Conservation (phyloP, 495 filamentous ascomycete species). For the Xylaria acuta region DNA sequence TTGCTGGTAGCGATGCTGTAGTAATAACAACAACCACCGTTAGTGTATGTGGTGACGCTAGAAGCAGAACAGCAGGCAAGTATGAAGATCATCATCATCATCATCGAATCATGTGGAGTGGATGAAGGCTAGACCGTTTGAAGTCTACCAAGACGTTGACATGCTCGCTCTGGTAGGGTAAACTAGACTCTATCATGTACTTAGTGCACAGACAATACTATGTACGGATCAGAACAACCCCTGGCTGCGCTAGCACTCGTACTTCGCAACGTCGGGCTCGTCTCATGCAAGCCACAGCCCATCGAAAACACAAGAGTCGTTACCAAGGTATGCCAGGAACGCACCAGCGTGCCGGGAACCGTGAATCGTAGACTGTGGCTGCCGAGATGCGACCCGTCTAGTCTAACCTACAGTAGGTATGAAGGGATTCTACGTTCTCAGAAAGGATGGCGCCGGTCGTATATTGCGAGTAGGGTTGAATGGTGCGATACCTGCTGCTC, state of each 20-base stretch:
- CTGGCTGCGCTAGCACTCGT: conserved; percentile 8
- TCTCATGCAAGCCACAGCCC: conserved; percentile 20
- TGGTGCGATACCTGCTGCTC: background rate
- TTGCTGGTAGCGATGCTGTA: background rate
- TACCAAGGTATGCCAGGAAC: conserved; percentile 20
- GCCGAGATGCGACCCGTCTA: background rate
- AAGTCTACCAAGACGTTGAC: background rate
- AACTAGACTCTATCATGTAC: background rate
- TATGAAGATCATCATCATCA: conserved; percentile 13
- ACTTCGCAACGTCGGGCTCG: conserved; percentile 12
- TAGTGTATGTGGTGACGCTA: conserved; percentile 2
- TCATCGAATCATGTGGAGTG: conserved; percentile 6
- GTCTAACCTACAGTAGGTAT: background rate
- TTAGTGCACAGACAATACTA: background rate
- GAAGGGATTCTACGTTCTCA: background rate
- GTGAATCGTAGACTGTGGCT: background rate
- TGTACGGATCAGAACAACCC: background rate
- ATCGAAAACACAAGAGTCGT: conserved; percentile 15
- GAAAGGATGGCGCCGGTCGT: background rate
- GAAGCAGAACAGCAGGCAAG: background rate
- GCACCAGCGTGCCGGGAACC: conserved; percentile 21
- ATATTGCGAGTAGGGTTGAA: background rate
- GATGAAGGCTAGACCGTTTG: conserved; percentile 12
- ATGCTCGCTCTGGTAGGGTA: background rate
- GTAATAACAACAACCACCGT: background rate